Percentiles rank a stretch among this genome's conserved stretches.
Conservation (phyloP, 2,329 filamentous ascomycete genomes). For the Penicillium concentricum region DNA sequence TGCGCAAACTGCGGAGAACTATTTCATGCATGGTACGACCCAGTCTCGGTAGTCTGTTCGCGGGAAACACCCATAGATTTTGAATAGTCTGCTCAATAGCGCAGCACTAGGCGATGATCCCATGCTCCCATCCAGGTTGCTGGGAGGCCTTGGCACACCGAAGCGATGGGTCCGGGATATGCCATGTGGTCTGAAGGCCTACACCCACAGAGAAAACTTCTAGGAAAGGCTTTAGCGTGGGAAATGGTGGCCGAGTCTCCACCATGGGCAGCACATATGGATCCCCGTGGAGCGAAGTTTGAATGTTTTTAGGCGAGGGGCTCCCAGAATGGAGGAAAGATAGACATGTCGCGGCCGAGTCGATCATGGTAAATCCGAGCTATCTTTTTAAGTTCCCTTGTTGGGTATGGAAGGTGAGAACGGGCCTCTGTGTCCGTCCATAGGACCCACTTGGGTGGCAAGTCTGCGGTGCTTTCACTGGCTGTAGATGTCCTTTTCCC, state of each 20-base stretch:
- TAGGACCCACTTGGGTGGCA: slow-evolving; percentile 7
- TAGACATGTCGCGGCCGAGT: slow-evolving; percentile 10
- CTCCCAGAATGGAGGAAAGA: slow-evolving; percentile 4
- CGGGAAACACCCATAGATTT: slow-evolving; percentile 1
- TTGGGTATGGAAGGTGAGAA: slow-evolving; percentile 8
- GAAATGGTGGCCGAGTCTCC: slow-evolving; percentile 5
- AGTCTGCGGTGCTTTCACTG: not conserved
- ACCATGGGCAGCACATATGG: slow-evolving; percentile 11
- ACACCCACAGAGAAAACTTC: slow-evolving; percentile 4
- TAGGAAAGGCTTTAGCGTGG: slow-evolving; percentile 12
- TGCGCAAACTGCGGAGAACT: slow-evolving; percentile 8
- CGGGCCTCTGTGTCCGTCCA: not conserved
- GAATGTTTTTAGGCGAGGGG: not conserved
- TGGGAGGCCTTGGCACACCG: not conserved
- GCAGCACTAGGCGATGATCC: slow-evolving; percentile 12
- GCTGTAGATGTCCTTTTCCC: not conserved
- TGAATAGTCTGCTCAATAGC: slow-evolving; percentile 22
- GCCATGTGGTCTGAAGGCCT: slow-evolving; percentile 11
- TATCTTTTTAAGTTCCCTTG: slow-evolving; percentile 15
- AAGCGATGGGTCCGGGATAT: not conserved
- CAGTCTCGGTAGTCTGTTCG: not conserved
- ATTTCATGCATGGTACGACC: slow-evolving; percentile 9
- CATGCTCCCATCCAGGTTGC: not conserved
- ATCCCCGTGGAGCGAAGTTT: slow-evolving; percentile 2
- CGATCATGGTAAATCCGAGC: slow-evolving; percentile 9